phyloP scores from a whole-genome alignment of 176 grass and related monocot genomes.

The Cymbopogon citratus region DNA sequence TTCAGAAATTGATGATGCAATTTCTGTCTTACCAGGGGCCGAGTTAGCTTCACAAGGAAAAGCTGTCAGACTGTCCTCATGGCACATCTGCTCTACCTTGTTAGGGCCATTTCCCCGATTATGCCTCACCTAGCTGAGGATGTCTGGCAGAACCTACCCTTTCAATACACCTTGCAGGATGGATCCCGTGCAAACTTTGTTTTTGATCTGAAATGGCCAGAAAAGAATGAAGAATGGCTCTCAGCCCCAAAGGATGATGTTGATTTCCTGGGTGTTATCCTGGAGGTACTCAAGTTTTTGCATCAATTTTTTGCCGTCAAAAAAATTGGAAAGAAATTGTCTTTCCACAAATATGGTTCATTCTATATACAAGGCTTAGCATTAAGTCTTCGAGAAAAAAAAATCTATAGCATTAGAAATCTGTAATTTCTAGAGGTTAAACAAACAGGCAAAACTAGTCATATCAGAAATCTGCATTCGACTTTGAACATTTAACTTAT shows the following conservation, averaged over 20 bases:
- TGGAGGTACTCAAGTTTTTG: constrained; percentile 53
- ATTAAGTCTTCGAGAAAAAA: too few species aligned
- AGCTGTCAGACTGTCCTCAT: constrained; percentile 88
- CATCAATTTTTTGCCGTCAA: background rate
- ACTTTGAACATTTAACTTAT: constrained; percentile 17
- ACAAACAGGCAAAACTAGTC: background rate
- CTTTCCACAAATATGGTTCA: background rate
- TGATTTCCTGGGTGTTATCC: constrained; percentile 69
- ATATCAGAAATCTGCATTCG: background rate
- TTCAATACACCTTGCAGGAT: constrained; percentile 64
- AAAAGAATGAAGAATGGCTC: constrained; percentile 60
- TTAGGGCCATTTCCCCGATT: constrained; percentile 87
- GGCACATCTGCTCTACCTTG: constrained; percentile 77
- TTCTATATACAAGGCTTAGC: background rate
- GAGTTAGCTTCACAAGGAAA: constrained; percentile 74
- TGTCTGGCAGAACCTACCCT: constrained; percentile 95
- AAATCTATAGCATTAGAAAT: background rate
- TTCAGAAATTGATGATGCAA: constrained; percentile 2
- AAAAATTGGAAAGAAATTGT: background rate
- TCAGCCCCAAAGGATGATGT: constrained; percentile 52
- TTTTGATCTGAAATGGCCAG: constrained; percentile 92
- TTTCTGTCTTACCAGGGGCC: constrained; percentile 52
- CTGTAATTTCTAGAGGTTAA: constrained; percentile 1
- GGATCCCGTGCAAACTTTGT: constrained; percentile 66
- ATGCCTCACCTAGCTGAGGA: constrained; percentile 96